These are phyloP conservation scores for Cytospora piceicola DNA, from an alignment of 2,329 filamentous ascomycete genomes.

Conservation along the genomic window DNA sequence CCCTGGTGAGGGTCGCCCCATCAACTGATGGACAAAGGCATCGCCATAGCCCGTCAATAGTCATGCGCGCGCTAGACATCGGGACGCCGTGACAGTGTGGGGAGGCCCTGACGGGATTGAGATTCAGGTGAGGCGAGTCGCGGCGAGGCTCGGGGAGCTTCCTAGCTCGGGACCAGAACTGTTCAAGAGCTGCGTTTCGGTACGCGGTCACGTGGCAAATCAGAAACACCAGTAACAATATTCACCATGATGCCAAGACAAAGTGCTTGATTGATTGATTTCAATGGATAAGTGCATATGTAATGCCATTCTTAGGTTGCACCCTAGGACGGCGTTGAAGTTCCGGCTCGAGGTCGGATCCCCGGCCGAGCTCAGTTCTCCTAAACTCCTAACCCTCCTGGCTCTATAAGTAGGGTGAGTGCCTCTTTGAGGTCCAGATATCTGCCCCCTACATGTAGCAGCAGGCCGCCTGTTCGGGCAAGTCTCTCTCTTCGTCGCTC, in stretches of 20 bases:
- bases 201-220: slow-evolving; percentile 16
- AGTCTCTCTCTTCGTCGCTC: too few species aligned
- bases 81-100: slow-evolving; percentile 4
- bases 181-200: slow-evolving; percentile 5
- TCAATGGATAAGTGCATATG: not conserved
- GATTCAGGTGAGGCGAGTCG: not conserved
- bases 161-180: not conserved
- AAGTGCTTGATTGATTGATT: slow-evolving; percentile 8
- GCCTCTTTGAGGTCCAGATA: not conserved
- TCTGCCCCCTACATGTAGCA: not conserved
- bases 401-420: not conserved
- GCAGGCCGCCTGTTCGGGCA: not conserved
- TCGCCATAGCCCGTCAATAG: slow-evolving; percentile 65
- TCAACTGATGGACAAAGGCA: slow-evolving; percentile 64
- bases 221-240: not conserved
- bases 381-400: slow-evolving; percentile 3
- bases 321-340: slow-evolving; percentile 2
- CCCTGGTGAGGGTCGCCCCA: slow-evolving; percentile 41
- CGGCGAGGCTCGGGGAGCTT: slow-evolving; percentile 9
- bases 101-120: not conserved
- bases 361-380: slow-evolving; percentile 1
- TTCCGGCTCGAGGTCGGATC: not conserved
- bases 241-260: not conserved
- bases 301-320: not conserved
- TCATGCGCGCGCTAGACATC: slow-evolving; percentile 46